Conservation (phyloP, 495 filamentous ascomycete genomes). For the Aspergillus carlsbadensis region DNA sequence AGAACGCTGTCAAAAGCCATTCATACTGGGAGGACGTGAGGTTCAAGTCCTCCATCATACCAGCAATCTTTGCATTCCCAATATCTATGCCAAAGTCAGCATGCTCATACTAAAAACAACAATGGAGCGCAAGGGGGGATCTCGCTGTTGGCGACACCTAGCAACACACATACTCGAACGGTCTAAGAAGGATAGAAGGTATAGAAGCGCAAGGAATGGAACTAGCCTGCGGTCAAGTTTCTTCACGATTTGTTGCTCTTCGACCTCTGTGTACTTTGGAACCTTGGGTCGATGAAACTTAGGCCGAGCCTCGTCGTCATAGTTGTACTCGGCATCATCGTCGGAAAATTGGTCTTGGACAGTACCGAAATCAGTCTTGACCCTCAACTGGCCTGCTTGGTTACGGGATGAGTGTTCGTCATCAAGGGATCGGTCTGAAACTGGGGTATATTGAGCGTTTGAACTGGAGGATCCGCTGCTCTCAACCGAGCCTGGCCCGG, state of each 20-base stretch:
- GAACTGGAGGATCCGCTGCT: slow-evolving; percentile 31
- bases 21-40: slow-evolving; percentile 58
- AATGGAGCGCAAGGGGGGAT: neutral
- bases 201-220: slow-evolving; percentile 75
- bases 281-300: slow-evolving; percentile 17
- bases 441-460: slow-evolving; percentile 35
- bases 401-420: slow-evolving; percentile 28
- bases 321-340: slow-evolving; percentile 32
- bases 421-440: slow-evolving; percentile 32
- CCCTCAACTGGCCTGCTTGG: slow-evolving; percentile 21
- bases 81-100: slow-evolving; percentile 53
- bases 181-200: slow-evolving; percentile 79
- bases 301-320: slow-evolving; percentile 29
- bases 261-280: slow-evolving; percentile 63
- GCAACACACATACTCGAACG: slow-evolving; percentile 64
- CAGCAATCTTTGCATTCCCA: slow-evolving; percentile 75
- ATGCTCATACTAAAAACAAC: no score
- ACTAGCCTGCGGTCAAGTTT: slow-evolving; percentile 77
- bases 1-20: slow-evolving; percentile 66
- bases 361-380: slow-evolving; percentile 39
- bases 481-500: slow-evolving; percentile 25
- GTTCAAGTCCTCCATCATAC: slow-evolving; percentile 63
- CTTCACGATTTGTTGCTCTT: slow-evolving; percentile 68
- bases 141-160: neutral
- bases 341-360: slow-evolving; percentile 13